Percentiles rank a stretch among this genome's conserved stretches.
phyloP scores from a whole-genome alignment of 352 stramenopile species.

The Pythium vanterpoolii region DNA sequence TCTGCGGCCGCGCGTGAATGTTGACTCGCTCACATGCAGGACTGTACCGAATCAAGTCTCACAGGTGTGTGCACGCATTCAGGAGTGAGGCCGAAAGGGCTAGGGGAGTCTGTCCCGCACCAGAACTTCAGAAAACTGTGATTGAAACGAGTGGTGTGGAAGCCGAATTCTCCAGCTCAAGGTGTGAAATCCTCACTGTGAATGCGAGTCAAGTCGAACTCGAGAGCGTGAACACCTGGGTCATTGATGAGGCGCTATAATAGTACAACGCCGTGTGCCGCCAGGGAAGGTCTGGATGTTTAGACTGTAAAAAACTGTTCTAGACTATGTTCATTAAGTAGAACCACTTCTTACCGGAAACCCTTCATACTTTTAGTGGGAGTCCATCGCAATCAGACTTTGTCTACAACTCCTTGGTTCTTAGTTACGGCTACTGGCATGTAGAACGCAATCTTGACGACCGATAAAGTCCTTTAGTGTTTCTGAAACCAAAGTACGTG shows the following conservation, averaged over 20 bases:
- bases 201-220: neutral
- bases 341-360: too few species aligned
- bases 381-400: too few species aligned
- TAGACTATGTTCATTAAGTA: too few species aligned
- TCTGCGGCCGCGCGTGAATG: slow-evolving; percentile 12
- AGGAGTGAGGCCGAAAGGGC: neutral
- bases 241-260: neutral
- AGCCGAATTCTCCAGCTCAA: neutral
- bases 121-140: slow-evolving; percentile 14
- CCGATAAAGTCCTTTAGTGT: too few species aligned
- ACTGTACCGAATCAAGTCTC: slow-evolving; percentile 10
- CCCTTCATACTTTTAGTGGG: too few species aligned
- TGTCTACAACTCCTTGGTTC: too few species aligned
- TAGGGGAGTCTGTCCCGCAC: slow-evolving; percentile 14
- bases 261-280: neutral
- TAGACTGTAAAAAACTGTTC: too few species aligned
- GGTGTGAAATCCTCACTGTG: neutral
- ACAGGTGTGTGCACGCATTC: slow-evolving; percentile 21
- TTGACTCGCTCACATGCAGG: neutral
- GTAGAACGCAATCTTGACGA: too few species aligned
- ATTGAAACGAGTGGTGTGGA: slow-evolving; percentile 3
- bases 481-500: too few species aligned
- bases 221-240: neutral
- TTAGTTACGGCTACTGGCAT: too few species aligned
- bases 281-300: neutral